These are phyloP conservation scores for Aspergillus sp. DNA, from an alignment of 2,329 filamentous ascomycete species.

Conservation along the genomic window DNA sequence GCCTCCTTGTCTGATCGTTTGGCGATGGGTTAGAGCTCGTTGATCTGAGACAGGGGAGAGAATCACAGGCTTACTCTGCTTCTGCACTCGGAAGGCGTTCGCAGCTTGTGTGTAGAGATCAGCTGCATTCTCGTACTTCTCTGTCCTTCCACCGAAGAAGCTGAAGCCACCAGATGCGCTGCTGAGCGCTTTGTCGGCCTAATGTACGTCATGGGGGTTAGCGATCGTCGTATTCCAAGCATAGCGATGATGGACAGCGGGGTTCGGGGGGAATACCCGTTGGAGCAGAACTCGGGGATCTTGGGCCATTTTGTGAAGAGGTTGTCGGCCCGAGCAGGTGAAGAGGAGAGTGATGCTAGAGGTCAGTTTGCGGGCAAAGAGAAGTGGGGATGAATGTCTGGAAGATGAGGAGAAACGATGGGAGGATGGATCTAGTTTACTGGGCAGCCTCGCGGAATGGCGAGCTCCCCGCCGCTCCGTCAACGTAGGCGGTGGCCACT, in stretches of 20 bases:
- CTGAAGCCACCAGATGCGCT: slow-evolving; percentile 79
- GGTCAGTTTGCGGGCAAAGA: not conserved
- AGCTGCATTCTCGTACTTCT: slow-evolving; percentile 87
- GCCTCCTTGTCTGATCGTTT: slow-evolving; percentile 71
- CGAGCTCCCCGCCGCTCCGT: slow-evolving; percentile 12
- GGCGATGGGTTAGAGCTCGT: not conserved
- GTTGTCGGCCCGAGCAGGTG: slow-evolving; percentile 1
- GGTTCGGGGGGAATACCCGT: slow-evolving; percentile 57
- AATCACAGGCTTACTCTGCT: slow-evolving; percentile 62
- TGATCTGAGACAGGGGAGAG: slow-evolving; percentile 8
- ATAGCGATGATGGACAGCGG: slow-evolving; percentile 12
- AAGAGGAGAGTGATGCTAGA: slow-evolving; percentile 6
- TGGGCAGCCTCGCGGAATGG: not conserved
- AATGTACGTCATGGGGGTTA: slow-evolving; percentile 28
- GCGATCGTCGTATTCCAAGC: slow-evolving; percentile 31
- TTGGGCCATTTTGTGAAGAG: slow-evolving; percentile 63
- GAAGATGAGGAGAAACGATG: slow-evolving; percentile 5
- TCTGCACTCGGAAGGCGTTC: slow-evolving; percentile 88
- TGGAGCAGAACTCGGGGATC: slow-evolving; percentile 77
- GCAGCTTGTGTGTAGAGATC: slow-evolving; percentile 86
- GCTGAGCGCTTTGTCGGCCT: slow-evolving; percentile 84
- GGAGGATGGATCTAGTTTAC: not conserved
- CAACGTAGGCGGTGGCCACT: slow-evolving; percentile 24
- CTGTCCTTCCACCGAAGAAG: slow-evolving; percentile 81
- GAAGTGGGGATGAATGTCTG: not conserved